These are phyloP conservation scores for Penicillium simplicissimum DNA, from an alignment of 495 filamentous ascomycete species.

Conservation along the genomic window DNA sequence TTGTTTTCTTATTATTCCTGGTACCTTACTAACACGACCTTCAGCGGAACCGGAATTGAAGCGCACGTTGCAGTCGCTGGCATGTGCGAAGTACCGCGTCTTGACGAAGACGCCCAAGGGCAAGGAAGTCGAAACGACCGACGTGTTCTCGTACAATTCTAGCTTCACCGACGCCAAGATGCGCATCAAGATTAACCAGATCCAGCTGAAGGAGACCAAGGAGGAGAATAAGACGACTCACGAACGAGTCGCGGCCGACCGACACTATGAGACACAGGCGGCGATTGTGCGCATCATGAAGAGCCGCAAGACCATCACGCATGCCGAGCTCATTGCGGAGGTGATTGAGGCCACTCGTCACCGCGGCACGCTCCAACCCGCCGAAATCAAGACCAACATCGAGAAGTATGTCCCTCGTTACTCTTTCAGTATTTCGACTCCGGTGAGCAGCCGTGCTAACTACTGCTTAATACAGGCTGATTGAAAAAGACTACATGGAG, in stretches of 20 bases:
- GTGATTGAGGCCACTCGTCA: slow-evolving; percentile 86
- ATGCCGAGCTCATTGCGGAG: slow-evolving; percentile 78
- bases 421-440: neutral
- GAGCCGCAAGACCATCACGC: slow-evolving; percentile 80
- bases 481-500: slow-evolving; percentile 96
- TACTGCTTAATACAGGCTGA: slow-evolving; percentile 56
- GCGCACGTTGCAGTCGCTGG: slow-evolving; percentile 90
- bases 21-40: slow-evolving; percentile 23
- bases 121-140: slow-evolving; percentile 70
- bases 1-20: slow-evolving; percentile 16
- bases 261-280: slow-evolving; percentile 94
- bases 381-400: slow-evolving; percentile 93
- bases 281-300: slow-evolving; percentile 99
- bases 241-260: slow-evolving; percentile 81
- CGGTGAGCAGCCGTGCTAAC: slow-evolving; percentile 13
- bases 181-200: slow-evolving; percentile 97
- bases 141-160: slow-evolving; percentile 79
- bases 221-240: slow-evolving; percentile 92
- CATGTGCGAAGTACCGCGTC: slow-evolving; percentile 86
- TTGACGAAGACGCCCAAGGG: slow-evolving; percentile 83
- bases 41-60: slow-evolving; percentile 73
- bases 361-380: slow-evolving; percentile 77
- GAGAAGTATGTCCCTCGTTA: slow-evolving; percentile 66
- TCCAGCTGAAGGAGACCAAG: slow-evolving; percentile 92
- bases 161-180: slow-evolving; percentile 78